Base-by-base conservation (phyloP, 805 yeast genomes). In the Metschnikowia lochheadii region DNA sequence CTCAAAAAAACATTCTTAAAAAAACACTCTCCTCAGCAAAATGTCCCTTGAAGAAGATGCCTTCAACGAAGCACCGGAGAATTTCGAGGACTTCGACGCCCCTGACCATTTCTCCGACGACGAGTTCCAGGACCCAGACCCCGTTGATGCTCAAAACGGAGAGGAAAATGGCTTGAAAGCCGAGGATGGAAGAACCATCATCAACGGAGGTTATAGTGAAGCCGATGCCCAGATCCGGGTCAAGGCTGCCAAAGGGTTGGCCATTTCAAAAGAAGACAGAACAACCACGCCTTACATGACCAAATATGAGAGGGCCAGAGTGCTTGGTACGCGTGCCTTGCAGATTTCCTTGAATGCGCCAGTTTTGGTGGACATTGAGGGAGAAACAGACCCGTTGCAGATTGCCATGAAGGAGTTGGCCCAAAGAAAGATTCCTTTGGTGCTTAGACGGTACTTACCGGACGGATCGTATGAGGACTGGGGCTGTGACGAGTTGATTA, bases 281-380 rank as follows among this genome's bases (percentile, higher is more conserved):
- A 80, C 90, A 26, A 94, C 99, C 13, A 94, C 99, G 5, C 99
- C 99, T 48, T 94, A 92, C 68, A 91, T 94, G 98, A 94, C 99
- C 51, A 94, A 95, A 66, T 94, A 94, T 68, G 99, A 94, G 76
- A 82, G 97, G 61, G 99, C 99, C 6, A 83, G 99, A 74, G 89
- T 94, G 54, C 79, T 94, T 63, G 99, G 99, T 26, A 94, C 99
- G 10, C 81, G 99, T 62, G 99, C 99, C 1, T 75, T 94, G 57
- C 99, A 94, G 70, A 92, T 94, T 62, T 89, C 97, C 26, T 87
- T 94, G 88, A 94, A 94, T 66, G 99, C 99, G 1, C 99, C 99
- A 2, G 98, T 94, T 2, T 80, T 94, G 65, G 99, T 94, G 39
- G 99, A 95, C 64, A 82, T 94, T 51, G 99, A 94, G 72, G 99